Conservation (phyloP, 2,329 filamentous ascomycete species). For the Orbilia oligospora region DNA sequence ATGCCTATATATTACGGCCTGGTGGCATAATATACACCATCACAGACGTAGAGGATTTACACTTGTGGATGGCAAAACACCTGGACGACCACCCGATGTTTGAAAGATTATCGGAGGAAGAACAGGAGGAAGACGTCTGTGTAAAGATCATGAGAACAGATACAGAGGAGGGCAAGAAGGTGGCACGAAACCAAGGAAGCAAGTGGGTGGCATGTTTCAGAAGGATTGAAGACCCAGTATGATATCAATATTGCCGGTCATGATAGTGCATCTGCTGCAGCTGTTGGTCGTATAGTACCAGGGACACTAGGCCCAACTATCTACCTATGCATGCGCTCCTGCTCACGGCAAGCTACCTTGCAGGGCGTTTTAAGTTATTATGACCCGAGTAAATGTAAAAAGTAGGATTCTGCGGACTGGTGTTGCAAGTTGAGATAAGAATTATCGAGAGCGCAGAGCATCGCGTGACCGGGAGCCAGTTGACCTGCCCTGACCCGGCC, state of each 20-base stretch:
- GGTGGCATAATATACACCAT: slow-evolving; percentile 95
- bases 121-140: slow-evolving; percentile 78
- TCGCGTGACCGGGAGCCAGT: slow-evolving; percentile 42
- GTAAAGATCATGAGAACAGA: slow-evolving; percentile 82
- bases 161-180: slow-evolving; percentile 98
- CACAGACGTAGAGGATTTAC: slow-evolving; percentile 94
- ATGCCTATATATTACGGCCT: slow-evolving; percentile 86
- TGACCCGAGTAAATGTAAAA: neutral
- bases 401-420: too few relatives aligned
- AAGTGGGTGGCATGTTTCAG: slow-evolving; percentile 94
- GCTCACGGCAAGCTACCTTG: too few relatives aligned
- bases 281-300: neutral
- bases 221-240: slow-evolving; percentile 82
- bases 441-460: slow-evolving; percentile 9
- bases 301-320: neutral
- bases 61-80: slow-evolving; percentile 92
- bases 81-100: slow-evolving; percentile 84
- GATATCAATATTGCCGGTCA: slow-evolving; percentile 67
- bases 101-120: slow-evolving; percentile 78
- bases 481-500: slow-evolving; percentile 22
- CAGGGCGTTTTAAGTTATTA: neutral
- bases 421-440: neutral
- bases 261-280: neutral
- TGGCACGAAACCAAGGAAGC: slow-evolving; percentile 86
- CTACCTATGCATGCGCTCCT: neutral